phyloP scores from a whole-genome alignment of 1,284 basidiomycete species.

The Marasmius oreades region DNA sequence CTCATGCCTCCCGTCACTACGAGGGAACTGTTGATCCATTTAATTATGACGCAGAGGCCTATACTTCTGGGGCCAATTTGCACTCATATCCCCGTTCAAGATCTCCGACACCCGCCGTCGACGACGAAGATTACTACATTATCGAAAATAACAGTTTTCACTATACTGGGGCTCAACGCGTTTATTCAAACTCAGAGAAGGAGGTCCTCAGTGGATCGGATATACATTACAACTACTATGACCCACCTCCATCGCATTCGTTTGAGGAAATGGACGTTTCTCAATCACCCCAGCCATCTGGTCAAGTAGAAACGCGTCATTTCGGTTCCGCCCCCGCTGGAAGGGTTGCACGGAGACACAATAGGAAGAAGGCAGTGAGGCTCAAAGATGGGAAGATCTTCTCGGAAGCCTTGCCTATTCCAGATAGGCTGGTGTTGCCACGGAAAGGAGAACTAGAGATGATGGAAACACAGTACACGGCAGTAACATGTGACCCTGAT shows the following conservation, averaged over 20 bases:
- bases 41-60: constrained; percentile 58
- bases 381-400: constrained; percentile 79
- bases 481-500: constrained; percentile 92
- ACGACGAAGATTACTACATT: constrained; percentile 65
- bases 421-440: constrained; percentile 81
- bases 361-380: constrained; percentile 68
- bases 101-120: constrained; percentile 68
- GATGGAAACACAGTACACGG: constrained; percentile 80
- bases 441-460: constrained; percentile 83
- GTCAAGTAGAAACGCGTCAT: constrained; percentile 67
- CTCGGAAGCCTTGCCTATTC: constrained; percentile 81
- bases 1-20: constrained; percentile 23
- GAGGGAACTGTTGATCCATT: constrained; percentile 41
- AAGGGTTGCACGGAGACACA: constrained; percentile 69
- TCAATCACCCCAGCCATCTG: constrained; percentile 31
- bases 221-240: not conserved
- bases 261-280: not conserved
- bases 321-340: constrained; percentile 86
- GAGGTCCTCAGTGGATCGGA: constrained; percentile 9
- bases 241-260: not conserved
- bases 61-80: constrained; percentile 55
- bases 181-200: constrained; percentile 32
- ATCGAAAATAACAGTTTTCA: constrained; percentile 52
- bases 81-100: constrained; percentile 59
- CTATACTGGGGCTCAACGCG: constrained; percentile 40